Evolutionary conservation across 2,329 filamentous ascomycete species (phyloP).

Genomic region (Exophiala viscosa): DNA sequence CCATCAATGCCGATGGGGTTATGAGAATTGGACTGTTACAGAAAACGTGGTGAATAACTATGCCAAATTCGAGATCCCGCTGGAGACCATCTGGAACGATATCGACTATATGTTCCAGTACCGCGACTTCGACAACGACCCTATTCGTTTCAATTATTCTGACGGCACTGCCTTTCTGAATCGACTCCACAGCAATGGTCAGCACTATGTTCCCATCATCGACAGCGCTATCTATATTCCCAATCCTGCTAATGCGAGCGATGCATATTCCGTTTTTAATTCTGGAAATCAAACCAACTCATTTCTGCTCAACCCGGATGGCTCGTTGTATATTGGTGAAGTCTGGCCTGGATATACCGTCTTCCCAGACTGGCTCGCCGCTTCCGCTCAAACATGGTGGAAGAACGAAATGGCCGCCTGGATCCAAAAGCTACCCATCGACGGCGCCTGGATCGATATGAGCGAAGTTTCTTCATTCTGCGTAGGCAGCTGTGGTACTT

Average conservation of each 20-base stretch:
- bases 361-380: slow-evolving; percentile 59
- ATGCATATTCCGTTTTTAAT: slow-evolving; percentile 55
- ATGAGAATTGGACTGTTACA: slow-evolving; percentile 63
- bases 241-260: slow-evolving; percentile 64
- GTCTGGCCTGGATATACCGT: slow-evolving; percentile 59
- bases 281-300: slow-evolving; percentile 48
- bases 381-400: slow-evolving; percentile 60
- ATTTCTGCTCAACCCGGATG: slow-evolving; percentile 54
- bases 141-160: slow-evolving; percentile 48
- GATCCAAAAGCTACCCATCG: slow-evolving; percentile 52
- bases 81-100: slow-evolving; percentile 48
- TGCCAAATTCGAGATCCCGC: slow-evolving; percentile 53
- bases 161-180: slow-evolving; percentile 52
- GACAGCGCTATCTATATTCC: slow-evolving; percentile 67
- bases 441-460: slow-evolving; percentile 61
- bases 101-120: slow-evolving; percentile 58
- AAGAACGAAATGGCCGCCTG: slow-evolving; percentile 51
- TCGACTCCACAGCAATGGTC: slow-evolving; percentile 51
- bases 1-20: slow-evolving; percentile 82
- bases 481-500: slow-evolving; percentile 66
- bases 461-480: slow-evolving; percentile 63
- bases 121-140: slow-evolving; percentile 58
- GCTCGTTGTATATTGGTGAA: slow-evolving; percentile 52
- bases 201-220: slow-evolving; percentile 60
- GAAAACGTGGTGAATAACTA: slow-evolving; percentile 56